Conservation (phyloP, 306 rosid species). For the Vachellia collinsii region DNA sequence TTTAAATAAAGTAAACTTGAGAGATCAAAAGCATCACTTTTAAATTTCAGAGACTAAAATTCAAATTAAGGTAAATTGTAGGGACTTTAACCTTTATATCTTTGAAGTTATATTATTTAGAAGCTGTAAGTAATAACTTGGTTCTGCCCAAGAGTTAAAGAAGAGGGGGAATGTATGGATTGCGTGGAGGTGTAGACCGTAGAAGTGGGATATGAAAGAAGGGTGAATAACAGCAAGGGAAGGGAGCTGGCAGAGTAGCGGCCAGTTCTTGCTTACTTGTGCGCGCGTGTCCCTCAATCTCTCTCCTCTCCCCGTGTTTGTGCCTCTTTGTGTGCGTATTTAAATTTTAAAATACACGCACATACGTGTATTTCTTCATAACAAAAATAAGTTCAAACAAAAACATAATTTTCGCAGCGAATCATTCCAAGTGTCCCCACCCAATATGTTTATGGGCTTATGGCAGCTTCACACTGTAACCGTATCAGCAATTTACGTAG, state of each 20-base stretch:
- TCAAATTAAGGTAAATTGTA: no score
- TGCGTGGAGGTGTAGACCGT: neutral
- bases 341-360: neutral
- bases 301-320: neutral
- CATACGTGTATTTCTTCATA: neutral
- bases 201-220: neutral
- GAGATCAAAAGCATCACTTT: no score
- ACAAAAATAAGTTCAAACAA: neutral
- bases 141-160: neutral
- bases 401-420: neutral
- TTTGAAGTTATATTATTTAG: no score
- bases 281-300: no score
- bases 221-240: no score
- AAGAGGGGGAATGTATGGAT: neutral
- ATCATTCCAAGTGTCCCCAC: conserved; percentile 5
- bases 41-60: no score
- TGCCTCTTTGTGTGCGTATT: neutral
- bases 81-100: no score
- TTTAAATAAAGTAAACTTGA: no score
- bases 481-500: neutral
- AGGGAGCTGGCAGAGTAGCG: no score
- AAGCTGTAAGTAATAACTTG: no score
- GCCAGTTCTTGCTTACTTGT: no score
- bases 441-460: neutral
- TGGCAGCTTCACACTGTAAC: neutral